Base-by-base conservation (phyloP, 129 eudicot species). In the Saposhnikovia divaricata region DNA sequence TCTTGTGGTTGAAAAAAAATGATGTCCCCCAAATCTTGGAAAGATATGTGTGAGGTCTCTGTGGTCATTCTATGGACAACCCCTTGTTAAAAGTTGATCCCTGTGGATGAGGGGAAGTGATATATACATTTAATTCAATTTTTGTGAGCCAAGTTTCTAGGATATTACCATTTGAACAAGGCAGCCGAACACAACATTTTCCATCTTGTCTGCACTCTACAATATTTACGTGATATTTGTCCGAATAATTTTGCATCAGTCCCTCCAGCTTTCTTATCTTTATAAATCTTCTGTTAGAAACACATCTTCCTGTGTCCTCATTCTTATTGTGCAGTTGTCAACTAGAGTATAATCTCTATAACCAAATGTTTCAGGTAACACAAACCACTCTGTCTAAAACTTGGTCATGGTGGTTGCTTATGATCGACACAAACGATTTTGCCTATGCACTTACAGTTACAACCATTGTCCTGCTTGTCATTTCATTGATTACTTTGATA, bases 381-480 rank as follows among this genome's bases (percentile, higher is more conserved):
- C 0, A 73, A 37, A 14, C 76, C 12, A 19, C 78, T 69, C 23
- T 73, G 37, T 44, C 81, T 0, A 76, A 59, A 74, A 34, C 70
- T 16, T 75, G 83, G 75, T 83, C 85, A 61, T 55, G 81, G 77
- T 84, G 81, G 87, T 74, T 47, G 69, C 78, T 7, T 44, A 80
- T 7, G 82, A 2, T 53, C 74, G 44, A 72, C 13, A 9, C 31
- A 47, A 40, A 46, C 21, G 77, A 44, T 21, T 57, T 78, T 16
- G 1, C 51, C 23, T 46, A 65, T 13, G 31, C 45, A 2, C 1
- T 74, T 27, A 75, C 78, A 53, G 5, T 78, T 11, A 25, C 83
- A 74, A 46, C 51, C 19, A 13, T 47, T 14, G 12, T 65, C 65
- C 8, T 73, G 13, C 34, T 81, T 7, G 31, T 28, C 15, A 31